A percentile compares a stretch with the other conserved stretches of the same genome.
These are phyloP conservation scores for Chlamydomonas schloesseri DNA, from an alignment of 139 green algal genomes.

Conservation along the genomic window DNA sequence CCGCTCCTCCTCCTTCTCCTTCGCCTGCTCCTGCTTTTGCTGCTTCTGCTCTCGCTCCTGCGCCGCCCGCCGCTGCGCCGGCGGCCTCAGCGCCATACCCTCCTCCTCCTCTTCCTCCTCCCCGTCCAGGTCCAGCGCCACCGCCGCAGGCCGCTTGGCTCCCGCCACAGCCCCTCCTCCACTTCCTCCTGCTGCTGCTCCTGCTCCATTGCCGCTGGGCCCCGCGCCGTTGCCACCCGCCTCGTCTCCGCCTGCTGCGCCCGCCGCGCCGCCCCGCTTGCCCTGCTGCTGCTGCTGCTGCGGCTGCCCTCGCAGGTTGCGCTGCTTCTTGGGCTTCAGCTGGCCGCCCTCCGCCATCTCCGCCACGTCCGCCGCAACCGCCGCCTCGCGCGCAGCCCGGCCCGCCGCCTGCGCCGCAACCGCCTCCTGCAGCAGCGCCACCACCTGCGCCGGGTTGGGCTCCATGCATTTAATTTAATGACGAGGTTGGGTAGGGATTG, in stretches of 20 bases:
- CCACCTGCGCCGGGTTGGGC: neutral
- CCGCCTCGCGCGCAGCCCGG: neutral
- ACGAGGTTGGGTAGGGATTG: too few relatives aligned
- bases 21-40: neutral
- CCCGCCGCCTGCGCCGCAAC: neutral
- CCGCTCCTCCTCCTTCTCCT: neutral
- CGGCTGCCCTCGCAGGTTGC: conserved; percentile 6
- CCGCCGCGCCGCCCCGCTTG: neutral
- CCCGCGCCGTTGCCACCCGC: neutral
- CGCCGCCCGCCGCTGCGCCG: conserved; percentile 19
- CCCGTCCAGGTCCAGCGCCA: conserved; percentile 14
- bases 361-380: neutral
- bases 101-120: conserved; percentile 36
- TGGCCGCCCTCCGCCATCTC: neutral
- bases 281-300: too few relatives aligned
- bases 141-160: neutral
- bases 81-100: neutral
- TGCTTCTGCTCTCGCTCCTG: conserved; percentile 9
- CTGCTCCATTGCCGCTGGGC: neutral
- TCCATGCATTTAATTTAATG: neutral
- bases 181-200: too few relatives aligned
- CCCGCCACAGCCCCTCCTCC: neutral
- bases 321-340: conserved; percentile 4
- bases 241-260: neutral
- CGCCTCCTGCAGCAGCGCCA: conserved; percentile 16